Percentiles rank a stretch among this genome's conserved stretches.
phyloP scores from a whole-genome alignment of 441 rosid species.

The Oxalis stricta region DNA sequence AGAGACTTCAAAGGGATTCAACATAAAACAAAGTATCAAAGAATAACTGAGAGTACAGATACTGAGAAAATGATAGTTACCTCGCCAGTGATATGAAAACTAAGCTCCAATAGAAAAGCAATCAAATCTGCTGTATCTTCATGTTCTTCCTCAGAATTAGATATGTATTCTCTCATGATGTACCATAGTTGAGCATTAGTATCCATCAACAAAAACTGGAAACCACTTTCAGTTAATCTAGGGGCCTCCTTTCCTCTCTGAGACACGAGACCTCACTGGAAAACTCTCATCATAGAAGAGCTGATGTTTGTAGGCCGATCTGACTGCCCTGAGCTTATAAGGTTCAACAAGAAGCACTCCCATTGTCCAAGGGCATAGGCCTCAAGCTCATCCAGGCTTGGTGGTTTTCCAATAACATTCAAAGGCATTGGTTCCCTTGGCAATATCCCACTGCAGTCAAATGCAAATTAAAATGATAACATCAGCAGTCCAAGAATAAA shows the following conservation, averaged over 20 bases:
- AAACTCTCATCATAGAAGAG: slow-evolving; percentile 78
- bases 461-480: slow-evolving; percentile 1
- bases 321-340: slow-evolving; percentile 66
- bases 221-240: slow-evolving; percentile 82
- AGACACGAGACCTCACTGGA: slow-evolving; percentile 78
- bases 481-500: slow-evolving; percentile 5
- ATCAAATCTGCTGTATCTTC: slow-evolving; percentile 76
- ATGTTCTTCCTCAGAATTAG: slow-evolving; percentile 86
- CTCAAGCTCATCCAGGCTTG: slow-evolving; percentile 68
- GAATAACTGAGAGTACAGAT: slow-evolving; percentile 1
- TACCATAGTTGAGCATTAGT: slow-evolving; percentile 98
- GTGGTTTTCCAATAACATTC: slow-evolving; percentile 40
- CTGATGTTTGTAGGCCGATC: slow-evolving; percentile 61
- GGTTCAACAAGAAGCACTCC: slow-evolving; percentile 95
- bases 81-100: slow-evolving; percentile 89
- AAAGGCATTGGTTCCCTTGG: slow-evolving; percentile 87
- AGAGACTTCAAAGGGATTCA: too few relatives aligned
- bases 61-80: slow-evolving; percentile 20
- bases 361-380: slow-evolving; percentile 74
- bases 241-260: slow-evolving; percentile 80
- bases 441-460: slow-evolving; percentile 56
- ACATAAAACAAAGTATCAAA: too few relatives aligned
- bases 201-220: slow-evolving; percentile 97
- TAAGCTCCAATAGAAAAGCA: slow-evolving; percentile 90
- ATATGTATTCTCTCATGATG: slow-evolving; percentile 86